phyloP scores from a whole-genome alignment of 495 filamentous ascomycete species.

The Aspergillus baeticus region DNA sequence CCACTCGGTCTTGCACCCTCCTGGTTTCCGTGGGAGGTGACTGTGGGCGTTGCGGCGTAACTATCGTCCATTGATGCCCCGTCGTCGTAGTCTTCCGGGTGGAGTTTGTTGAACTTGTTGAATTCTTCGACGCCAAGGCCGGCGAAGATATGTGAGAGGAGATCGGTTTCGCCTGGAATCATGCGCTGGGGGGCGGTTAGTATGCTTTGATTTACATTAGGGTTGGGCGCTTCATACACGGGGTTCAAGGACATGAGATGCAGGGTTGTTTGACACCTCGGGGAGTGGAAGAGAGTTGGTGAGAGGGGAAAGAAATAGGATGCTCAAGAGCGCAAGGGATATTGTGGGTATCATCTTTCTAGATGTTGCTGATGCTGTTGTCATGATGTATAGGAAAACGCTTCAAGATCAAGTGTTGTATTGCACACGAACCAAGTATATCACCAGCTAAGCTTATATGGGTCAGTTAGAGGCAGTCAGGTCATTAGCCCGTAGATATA shows the following conservation, averaged over 20 bases:
- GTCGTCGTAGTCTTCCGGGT: not conserved
- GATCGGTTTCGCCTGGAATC: conserved; percentile 25
- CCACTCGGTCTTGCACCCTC: not conserved
- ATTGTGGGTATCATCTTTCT: not conserved
- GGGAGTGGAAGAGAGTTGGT: not conserved
- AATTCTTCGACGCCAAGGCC: conserved; percentile 21
- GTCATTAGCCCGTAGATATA: too few relatives aligned
- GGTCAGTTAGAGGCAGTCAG: too few relatives aligned
- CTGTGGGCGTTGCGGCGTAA: not conserved
- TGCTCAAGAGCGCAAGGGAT: not conserved
- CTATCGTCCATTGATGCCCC: conserved; percentile 14
- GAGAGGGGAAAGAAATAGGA: not conserved
- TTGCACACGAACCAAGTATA: too few relatives aligned
- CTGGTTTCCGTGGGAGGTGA: not conserved
- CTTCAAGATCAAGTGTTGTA: not conserved
- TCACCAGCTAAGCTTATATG: too few relatives aligned
- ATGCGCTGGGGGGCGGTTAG: conserved; percentile 23
- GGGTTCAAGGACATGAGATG: not conserved
- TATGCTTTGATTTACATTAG: too few relatives aligned
- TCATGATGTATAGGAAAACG: not conserved
- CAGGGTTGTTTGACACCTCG: not conserved
- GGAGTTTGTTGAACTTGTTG: conserved; percentile 17
- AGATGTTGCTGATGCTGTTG: not conserved
- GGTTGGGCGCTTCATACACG: too few relatives aligned
- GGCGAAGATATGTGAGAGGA: conserved; percentile 24